These are phyloP conservation scores for Diaporthe helianthi DNA, from an alignment of 2,329 filamentous ascomycete species.

Conservation along the genomic window DNA sequence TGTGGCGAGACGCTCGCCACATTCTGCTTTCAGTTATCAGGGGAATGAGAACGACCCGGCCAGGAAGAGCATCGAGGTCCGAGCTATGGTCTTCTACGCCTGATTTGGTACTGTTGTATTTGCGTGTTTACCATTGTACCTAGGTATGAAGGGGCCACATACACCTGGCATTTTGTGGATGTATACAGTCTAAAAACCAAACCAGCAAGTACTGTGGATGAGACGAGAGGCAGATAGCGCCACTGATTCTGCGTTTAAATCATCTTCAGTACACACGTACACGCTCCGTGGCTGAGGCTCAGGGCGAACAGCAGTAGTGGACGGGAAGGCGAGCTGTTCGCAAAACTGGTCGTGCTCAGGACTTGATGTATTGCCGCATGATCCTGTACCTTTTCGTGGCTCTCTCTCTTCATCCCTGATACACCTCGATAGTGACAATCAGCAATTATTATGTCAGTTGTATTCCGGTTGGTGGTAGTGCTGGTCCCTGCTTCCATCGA, in stretches of 20 bases:
- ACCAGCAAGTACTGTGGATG: too few species aligned
- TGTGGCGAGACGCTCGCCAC: slow-evolving; percentile 42
- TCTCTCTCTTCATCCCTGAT: not conserved
- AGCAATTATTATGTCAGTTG: not conserved
- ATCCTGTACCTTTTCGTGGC: not conserved
- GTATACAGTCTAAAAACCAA: too few species aligned
- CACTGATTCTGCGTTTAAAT: too few species aligned
- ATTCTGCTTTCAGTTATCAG: slow-evolving; percentile 38
- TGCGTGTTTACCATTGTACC: too few species aligned
- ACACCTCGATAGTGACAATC: not conserved
- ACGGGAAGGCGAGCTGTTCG: not conserved
- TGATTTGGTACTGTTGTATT: not conserved
- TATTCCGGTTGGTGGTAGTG: not conserved
- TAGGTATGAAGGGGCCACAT: too few species aligned
- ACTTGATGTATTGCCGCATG: not conserved
- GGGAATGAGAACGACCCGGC: slow-evolving; percentile 46
- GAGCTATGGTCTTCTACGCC: slow-evolving; percentile 25
- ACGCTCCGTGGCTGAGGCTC: too few species aligned
- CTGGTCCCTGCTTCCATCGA: too few species aligned
- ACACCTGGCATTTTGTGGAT: too few species aligned
- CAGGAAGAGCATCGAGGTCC: slow-evolving; percentile 34
- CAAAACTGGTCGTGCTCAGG: not conserved
- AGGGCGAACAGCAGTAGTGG: too few species aligned
- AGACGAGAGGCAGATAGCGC: not conserved
- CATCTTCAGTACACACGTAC: too few species aligned